Evolutionary conservation across 2,329 filamentous ascomycete species (phyloP), one percentile per base, ranked within the genome.

Genomic region (Anthostomella pinea): DNA sequence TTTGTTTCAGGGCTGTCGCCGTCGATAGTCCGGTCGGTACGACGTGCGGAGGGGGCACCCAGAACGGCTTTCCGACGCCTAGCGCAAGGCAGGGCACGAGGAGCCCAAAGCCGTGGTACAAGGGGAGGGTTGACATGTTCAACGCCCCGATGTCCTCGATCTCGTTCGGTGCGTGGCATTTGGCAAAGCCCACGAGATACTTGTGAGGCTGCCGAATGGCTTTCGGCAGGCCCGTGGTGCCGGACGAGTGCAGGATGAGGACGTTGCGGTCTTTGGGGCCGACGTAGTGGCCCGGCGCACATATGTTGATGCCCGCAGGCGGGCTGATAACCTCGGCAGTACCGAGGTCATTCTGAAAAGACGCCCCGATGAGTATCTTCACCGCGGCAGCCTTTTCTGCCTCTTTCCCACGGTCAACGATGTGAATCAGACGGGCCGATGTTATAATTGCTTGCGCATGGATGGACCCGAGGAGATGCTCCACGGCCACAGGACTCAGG

Each of bases 221-320:
- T 33, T 63, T 63, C 5, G 60, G 59, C 9, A 59, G 30, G 17
- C 59, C 60, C 0, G 60, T 62, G 2, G 57, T 59, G 0, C 60
- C 59, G 0, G 59, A 61, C 1, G 56, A 59, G 37, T 62, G 59
- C 6, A 62, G 39, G 16, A 60, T 48, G 15, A 61, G 8, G 14
- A 23, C 20, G 14, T 52, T 42, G 5, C 39, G 40, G 34, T 60
- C 50, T n/a, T 37, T 44, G 16, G 51, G 48, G 30, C 44, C 39
- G 14, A 49, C 44, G 3, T 38, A 32, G 6, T 46, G 35, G 3
- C 30, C 24, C 4, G 22, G 18, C 10, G 9, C 30, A 17, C 25
- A 26, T 18, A 33, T 8, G 8, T 14, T 20, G 18, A 13, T 9
- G 23, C 30, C 30, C 20, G 26, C 30, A 8, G 20, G 22, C 17